Evolutionary conservation across 106 monocot genomes (phyloP), one percentile per base, ranked within the genome.

Genomic region (Dioscorea alata): DNA sequence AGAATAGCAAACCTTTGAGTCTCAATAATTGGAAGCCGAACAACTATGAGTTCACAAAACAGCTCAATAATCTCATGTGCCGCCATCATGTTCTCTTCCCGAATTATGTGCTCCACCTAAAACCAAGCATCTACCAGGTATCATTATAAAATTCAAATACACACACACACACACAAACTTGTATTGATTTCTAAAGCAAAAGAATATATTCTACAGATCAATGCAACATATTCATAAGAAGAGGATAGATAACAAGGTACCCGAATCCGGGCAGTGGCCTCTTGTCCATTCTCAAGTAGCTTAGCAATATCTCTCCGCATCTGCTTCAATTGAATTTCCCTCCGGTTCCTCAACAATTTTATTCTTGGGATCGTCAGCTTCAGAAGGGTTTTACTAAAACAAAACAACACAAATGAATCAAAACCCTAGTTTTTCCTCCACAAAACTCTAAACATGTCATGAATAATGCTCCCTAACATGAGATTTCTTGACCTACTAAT

Each of bases 81-180:
- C 21, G 99, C 93, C 90, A 99, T 93, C 85, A 88, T 90, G 71
- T 99, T 99, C 81, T 99, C 93, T 76, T 93, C 99, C 49, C 93
- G 78, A 61, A 99, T 90, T 28, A 99, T 90, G 70, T 99, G 93
- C 64, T 99, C 99, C 58, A 99, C 93, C 99, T 99, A 69, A 52
- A 65, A 77, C 5, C 48, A 64, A 65, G 28, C 18, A 31, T 5
- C 72, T 48, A 17, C 6, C 2, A 58, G n/a, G 19, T n/a, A 53
- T 12, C 22, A 20, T 5, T 5, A 5, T 0, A 4, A 18, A 22
- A 1, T 6, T 12, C 21, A 22, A 18, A 5, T 21, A 19, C 23
- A 59, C 59, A 5, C 2, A 22, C 5, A 15, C 5, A 13, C 15
- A 13, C 19, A 13, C 54, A 54, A 54, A 18, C 18, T 54, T 14